These are phyloP conservation scores for Eutrema heterophyllum DNA, from an alignment of 345 rosid species.

Conservation along the genomic window DNA sequence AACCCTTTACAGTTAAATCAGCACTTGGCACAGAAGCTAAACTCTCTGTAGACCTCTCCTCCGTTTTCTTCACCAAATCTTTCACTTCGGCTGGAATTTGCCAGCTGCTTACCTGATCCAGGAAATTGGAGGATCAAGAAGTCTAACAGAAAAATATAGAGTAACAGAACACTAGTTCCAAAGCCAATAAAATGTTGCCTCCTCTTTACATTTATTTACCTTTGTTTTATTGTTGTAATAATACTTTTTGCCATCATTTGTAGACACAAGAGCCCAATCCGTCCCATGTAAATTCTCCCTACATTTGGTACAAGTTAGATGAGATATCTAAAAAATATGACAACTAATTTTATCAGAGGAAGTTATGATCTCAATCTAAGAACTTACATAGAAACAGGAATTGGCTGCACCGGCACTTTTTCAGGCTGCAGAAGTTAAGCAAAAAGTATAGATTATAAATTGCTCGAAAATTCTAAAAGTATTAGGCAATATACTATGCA, in stretches of 20 bases:
- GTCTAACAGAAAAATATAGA: constrained; percentile 1
- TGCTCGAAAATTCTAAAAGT: background rate
- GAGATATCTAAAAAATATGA: background rate
- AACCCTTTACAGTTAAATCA: constrained; percentile 50
- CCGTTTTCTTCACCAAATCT: constrained; percentile 65
- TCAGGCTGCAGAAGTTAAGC: constrained; percentile 56
- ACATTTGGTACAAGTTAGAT: constrained; percentile 8
- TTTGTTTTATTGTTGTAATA: constrained; percentile 87
- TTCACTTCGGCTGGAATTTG: constrained; percentile 82
- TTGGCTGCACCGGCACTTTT: constrained; percentile 57
- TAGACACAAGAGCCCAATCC: constrained; percentile 82
- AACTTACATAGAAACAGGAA: constrained; percentile 87
- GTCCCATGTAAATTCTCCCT: constrained; percentile 87
- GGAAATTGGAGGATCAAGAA: constrained; percentile 3
- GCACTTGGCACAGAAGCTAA: constrained; percentile 33
- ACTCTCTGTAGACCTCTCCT: constrained; percentile 47
- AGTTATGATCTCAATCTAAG: background rate
- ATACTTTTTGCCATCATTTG: constrained; percentile 86
- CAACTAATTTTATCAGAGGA: background rate
- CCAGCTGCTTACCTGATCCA: constrained; percentile 88
- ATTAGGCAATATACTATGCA: background rate
- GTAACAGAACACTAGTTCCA: background rate
- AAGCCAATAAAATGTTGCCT: background rate
- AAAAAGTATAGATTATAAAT: constrained; percentile 9
- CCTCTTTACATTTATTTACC: constrained; percentile 36